A percentile compares a stretch with the other conserved stretches of the same genome.
phyloP scores from a whole-genome alignment of 805 yeast genomes.

The Kockiozyma suomiensis region DNA sequence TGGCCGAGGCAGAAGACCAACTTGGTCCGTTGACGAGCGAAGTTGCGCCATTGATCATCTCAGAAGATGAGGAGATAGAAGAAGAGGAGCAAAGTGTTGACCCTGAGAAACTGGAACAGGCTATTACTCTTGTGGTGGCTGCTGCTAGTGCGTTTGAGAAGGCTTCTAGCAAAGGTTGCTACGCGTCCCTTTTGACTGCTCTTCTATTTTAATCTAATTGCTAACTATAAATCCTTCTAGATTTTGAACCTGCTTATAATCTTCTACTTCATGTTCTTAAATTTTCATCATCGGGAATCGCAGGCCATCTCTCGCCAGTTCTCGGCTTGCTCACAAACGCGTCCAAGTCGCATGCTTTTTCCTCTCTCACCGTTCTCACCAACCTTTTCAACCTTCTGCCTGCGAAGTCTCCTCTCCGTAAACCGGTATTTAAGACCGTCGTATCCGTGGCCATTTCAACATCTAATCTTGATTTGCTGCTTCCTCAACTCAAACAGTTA shows the following conservation, averaged over 20 bases:
- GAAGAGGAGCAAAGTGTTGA: constrained; percentile 14
- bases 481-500: constrained; percentile 45
- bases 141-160: constrained; percentile 21
- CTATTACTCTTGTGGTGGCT: constrained; percentile 20
- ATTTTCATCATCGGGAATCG: constrained; percentile 41
- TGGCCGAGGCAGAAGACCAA: constrained; percentile 30
- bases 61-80: constrained; percentile 14
- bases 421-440: constrained; percentile 41
- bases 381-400: constrained; percentile 47
- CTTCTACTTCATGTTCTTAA: constrained; percentile 44
- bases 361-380: constrained; percentile 39
- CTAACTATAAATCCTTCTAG: constrained; percentile 26
- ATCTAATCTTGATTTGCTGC: constrained; percentile 41
- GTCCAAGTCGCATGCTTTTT: constrained; percentile 11
- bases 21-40: constrained; percentile 28
- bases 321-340: constrained; percentile 37
- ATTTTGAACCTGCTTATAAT: constrained; percentile 47
- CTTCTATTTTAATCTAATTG: background rate
- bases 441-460: constrained; percentile 42
- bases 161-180: constrained; percentile 24
- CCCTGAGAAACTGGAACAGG: constrained; percentile 21
- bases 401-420: constrained; percentile 38
- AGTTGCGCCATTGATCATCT: constrained; percentile 14
- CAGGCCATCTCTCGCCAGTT: constrained; percentile 39
- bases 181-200: background rate